Conservation (phyloP, 1,139 yeast genomes). For the Maudiozyma humilis region DNA sequence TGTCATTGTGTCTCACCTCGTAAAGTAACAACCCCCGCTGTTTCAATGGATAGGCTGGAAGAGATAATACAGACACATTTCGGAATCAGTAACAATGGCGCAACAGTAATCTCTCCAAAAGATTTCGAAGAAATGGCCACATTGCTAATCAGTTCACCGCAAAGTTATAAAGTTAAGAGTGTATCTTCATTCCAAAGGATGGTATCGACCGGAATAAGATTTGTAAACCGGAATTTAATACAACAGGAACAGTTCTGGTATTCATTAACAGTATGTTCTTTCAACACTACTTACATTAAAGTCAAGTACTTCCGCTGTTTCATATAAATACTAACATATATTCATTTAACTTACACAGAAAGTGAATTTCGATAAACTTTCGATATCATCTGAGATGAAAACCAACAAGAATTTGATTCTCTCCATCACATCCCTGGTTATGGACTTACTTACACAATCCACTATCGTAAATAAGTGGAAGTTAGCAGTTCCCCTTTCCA, state of each 20-base stretch:
- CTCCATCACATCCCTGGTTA: no score
- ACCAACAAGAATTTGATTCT: no score
- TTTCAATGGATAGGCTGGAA: no score
- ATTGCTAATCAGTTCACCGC: not conserved
- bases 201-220: not conserved
- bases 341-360: not conserved
- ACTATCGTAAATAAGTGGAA: no score
- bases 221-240: not conserved
- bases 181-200: not conserved
- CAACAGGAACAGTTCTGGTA: not conserved
- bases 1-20: no score
- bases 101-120: not conserved
- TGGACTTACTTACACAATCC: no score
- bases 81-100: not conserved
- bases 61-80: not conserved
- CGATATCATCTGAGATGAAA: not conserved
- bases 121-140: not conserved
- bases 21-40: no score
- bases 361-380: not conserved
- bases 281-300: not conserved
- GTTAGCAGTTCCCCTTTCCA: not conserved
- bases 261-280: not conserved
- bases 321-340: not conserved
- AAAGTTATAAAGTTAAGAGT: not conserved
- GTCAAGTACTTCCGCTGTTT: no score